Conservation (phyloP, 2,329 filamentous ascomycete genomes). For the Trichoderma koningiopsis region DNA sequence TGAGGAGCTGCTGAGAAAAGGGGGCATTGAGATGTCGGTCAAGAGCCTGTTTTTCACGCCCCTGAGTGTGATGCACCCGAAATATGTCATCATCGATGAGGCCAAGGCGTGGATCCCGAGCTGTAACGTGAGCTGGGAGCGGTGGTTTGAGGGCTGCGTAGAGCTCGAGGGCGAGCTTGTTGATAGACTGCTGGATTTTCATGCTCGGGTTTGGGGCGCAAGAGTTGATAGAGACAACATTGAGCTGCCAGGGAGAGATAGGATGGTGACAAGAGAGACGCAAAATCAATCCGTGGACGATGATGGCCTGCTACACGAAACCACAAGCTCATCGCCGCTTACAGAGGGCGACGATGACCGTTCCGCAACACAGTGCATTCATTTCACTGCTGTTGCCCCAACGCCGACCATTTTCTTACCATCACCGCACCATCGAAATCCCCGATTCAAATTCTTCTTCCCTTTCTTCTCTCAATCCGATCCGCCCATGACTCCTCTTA, state of each 20-base stretch:
- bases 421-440: constrained; percentile 71
- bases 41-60: constrained; percentile 80
- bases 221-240: constrained; percentile 28
- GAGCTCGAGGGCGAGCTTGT: constrained; percentile 66
- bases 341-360: constrained; percentile 23
- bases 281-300: background rate
- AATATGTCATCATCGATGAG: constrained; percentile 76
- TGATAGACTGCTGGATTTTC: constrained; percentile 65
- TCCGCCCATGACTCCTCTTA: constrained; percentile 67
- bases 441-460: constrained; percentile 61
- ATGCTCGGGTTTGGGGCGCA: constrained; percentile 65
- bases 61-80: constrained; percentile 85
- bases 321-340: constrained; percentile 24
- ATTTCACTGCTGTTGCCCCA: constrained; percentile 30
- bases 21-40: constrained; percentile 66
- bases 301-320: constrained; percentile 20
- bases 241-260: constrained; percentile 1
- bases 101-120: constrained; percentile 69
- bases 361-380: constrained; percentile 38
- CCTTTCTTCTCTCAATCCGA: constrained; percentile 53
- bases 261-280: background rate
- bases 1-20: constrained; percentile 52
- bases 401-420: constrained; percentile 68
- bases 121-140: constrained; percentile 84
- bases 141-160: constrained; percentile 82